These are phyloP conservation scores for Oryza coarctata DNA, from an alignment of 176 grass and related monocot species.

Conservation along the genomic window DNA sequence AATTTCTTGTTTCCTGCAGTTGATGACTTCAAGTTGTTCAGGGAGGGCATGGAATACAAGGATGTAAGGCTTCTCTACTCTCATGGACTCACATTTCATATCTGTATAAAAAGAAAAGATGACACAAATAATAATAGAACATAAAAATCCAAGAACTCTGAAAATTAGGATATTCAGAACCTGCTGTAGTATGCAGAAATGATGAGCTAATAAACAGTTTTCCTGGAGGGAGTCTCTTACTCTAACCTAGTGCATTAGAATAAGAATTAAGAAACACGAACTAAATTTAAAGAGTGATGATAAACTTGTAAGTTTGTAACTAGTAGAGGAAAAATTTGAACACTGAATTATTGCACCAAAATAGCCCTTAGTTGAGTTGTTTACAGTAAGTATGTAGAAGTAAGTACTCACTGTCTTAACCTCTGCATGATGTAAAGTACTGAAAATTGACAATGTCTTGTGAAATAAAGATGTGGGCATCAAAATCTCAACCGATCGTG, in stretches of 20 bases:
- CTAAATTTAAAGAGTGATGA: background rate
- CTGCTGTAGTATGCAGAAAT: background rate
- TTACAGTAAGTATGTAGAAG: background rate
- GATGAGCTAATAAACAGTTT: background rate
- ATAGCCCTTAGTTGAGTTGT: background rate
- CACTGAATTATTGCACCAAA: background rate
- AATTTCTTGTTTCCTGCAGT: constrained; percentile 44
- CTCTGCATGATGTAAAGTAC: background rate
- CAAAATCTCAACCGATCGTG: constrained; percentile 52
- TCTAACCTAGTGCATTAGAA: background rate
- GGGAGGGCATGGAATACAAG: constrained; percentile 58
- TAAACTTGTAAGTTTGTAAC: background rate
- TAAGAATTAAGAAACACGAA: background rate
- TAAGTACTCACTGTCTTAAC: background rate
- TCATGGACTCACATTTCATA: background rate
- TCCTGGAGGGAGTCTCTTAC: too few species aligned
- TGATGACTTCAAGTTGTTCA: constrained; percentile 73
- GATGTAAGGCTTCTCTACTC: constrained; percentile 60
- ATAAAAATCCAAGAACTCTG: background rate
- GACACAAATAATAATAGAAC: background rate
- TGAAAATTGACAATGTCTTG: background rate
- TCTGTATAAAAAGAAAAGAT: background rate
- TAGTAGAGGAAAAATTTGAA: background rate
- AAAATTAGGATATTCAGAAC: background rate
- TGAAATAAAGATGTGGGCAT: constrained; percentile 69